Evolutionary conservation across 2,329 filamentous ascomycete species (phyloP).

Genomic region (Colletotrichum kahawae): DNA sequence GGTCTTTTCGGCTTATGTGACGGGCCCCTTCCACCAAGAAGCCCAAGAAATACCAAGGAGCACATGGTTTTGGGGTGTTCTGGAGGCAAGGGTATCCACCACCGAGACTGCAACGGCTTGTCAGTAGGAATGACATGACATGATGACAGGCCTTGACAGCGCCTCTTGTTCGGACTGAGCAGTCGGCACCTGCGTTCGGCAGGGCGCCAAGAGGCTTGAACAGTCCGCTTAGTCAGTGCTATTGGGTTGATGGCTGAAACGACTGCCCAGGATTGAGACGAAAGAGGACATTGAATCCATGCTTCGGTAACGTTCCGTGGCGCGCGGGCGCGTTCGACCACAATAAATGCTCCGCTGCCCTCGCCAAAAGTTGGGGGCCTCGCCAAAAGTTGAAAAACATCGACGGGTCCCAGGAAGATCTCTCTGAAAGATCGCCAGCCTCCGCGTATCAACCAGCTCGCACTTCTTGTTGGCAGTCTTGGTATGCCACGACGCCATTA

Average conservation of each 20-base stretch:
- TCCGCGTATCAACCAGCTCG: not conserved
- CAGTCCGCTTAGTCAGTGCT: constrained; percentile 2
- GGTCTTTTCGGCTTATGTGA: not conserved
- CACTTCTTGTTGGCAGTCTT: not conserved
- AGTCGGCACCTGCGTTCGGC: constrained; percentile 11
- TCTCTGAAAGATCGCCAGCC: not conserved
- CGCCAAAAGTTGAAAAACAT: not conserved
- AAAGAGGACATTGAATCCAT: not conserved
- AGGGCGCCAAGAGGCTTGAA: not conserved
- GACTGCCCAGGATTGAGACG: not conserved
- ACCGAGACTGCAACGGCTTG: not conserved
- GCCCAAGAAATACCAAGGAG: not conserved
- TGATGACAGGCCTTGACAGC: not conserved
- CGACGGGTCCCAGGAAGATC: not conserved
- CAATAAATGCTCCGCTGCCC: not conserved
- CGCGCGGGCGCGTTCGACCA: not conserved
- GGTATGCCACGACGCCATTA: not conserved
- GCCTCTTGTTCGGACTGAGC: not conserved
- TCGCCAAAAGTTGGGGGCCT: not conserved
- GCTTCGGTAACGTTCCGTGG: constrained; percentile 9
- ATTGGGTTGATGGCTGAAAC: not conserved
- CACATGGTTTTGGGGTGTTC: not conserved
- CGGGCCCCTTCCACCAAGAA: not conserved
- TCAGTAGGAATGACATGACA: not conserved
- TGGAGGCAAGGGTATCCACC: not conserved